These are phyloP conservation scores for Pharnaceum exiguum DNA, from an alignment of 148 eudicot genomes.

Conservation along the genomic window DNA sequence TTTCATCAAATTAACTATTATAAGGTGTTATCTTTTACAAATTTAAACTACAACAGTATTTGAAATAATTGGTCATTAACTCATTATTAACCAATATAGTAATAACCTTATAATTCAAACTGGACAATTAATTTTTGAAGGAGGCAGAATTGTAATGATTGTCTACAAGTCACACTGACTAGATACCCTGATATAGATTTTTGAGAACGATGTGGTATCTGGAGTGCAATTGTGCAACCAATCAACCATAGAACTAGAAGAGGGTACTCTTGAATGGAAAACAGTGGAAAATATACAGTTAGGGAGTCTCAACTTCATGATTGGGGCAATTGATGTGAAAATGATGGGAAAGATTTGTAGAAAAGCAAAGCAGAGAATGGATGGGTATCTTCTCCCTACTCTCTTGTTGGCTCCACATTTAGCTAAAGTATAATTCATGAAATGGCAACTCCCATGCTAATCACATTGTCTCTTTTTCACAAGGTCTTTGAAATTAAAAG, in stretches of 20 bases:
- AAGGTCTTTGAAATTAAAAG: too few species aligned
- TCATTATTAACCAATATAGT: too few species aligned
- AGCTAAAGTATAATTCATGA: neutral
- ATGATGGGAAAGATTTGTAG: constrained; percentile 21
- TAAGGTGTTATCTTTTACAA: too few species aligned
- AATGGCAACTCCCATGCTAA: neutral
- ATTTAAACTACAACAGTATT: too few species aligned
- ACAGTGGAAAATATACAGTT: neutral
- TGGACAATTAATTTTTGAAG: too few species aligned
- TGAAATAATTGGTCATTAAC: too few species aligned
- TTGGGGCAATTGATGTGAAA: constrained; percentile 20
- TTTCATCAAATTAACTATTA: too few species aligned
- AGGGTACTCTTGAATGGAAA: neutral
- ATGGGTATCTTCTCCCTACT: constrained; percentile 1
- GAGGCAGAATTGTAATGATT: too few species aligned
- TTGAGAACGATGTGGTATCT: too few species aligned
- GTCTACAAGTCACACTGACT: too few species aligned
- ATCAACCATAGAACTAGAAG: neutral
- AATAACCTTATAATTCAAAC: too few species aligned
- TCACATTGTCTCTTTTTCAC: neutral
- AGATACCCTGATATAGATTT: too few species aligned
- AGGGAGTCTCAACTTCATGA: neutral
- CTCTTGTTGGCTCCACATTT: constrained; percentile 13
- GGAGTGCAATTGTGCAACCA: neutral
- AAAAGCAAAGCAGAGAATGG: constrained; percentile 8